Evolutionary conservation across 2,329 filamentous ascomycete genomes (phyloP).

Genomic region (Leptographium procerum): DNA sequence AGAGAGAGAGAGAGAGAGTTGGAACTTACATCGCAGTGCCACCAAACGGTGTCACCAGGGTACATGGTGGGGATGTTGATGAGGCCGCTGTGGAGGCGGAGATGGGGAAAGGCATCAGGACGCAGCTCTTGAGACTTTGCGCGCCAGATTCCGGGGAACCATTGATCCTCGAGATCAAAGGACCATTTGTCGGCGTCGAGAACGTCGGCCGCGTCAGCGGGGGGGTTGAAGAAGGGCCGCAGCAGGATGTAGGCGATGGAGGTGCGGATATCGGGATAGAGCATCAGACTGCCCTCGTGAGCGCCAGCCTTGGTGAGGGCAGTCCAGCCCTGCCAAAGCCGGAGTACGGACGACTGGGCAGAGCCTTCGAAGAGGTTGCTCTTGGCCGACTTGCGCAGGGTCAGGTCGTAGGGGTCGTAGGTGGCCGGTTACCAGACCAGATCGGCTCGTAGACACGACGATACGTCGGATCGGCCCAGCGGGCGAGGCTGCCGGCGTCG

Average conservation of each 20-base stretch:
- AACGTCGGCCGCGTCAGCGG: slow-evolving; percentile 17
- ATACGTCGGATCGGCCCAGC: no score
- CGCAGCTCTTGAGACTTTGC: slow-evolving; percentile 16
- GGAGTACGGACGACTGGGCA: no score
- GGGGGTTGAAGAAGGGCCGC: slow-evolving; percentile 27
- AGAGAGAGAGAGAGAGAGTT: background rate
- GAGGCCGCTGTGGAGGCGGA: background rate
- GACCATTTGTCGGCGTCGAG: slow-evolving; percentile 26
- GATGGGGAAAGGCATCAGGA: background rate
- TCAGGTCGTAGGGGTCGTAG: no score
- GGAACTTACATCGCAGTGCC: slow-evolving; percentile 7
- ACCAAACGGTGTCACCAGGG: background rate
- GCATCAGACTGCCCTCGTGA: no score
- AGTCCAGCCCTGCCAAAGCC: no score
- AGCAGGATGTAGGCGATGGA: slow-evolving; percentile 27
- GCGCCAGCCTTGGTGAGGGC: no score
- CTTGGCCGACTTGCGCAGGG: no score
- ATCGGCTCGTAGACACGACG: no score
- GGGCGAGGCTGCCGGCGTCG: no score
- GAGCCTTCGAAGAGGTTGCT: no score
- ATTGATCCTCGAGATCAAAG: slow-evolving; percentile 14
- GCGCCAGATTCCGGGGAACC: slow-evolving; percentile 23
- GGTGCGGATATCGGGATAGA: no score
- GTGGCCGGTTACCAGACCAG: no score
- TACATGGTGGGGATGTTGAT: background rate